Conservation (phyloP, 441 rosid genomes). For the Populus hybrid region DNA sequence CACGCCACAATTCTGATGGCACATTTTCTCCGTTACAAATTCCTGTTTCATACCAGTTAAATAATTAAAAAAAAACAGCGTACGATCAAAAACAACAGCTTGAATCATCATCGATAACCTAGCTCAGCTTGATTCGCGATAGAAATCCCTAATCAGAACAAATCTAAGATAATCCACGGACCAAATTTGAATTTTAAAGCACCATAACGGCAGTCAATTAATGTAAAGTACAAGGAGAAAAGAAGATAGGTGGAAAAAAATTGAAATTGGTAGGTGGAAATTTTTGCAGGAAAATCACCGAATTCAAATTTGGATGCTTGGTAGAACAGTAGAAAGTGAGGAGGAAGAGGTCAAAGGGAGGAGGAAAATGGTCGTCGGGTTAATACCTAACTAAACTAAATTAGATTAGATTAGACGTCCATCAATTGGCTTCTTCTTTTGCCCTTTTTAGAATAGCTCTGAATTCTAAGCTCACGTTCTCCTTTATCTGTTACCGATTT, state of each 20-base stretch:
- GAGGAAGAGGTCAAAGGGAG: not conserved
- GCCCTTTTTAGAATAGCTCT: not conserved
- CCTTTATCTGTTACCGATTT: not conserved
- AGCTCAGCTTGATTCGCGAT: not conserved
- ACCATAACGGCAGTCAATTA: not conserved
- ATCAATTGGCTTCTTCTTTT: not conserved
- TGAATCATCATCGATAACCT: not conserved
- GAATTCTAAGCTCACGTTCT: not conserved
- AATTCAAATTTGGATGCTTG: not conserved
- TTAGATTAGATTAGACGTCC: not conserved
- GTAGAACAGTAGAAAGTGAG: not conserved
- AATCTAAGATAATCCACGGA: not conserved
- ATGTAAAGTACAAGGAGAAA: not conserved
- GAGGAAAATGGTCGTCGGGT: not conserved
- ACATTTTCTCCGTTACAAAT: constrained; percentile 39
- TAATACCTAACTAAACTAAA: not conserved
- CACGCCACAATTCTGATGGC: constrained; percentile 55
- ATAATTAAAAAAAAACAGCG: not conserved
- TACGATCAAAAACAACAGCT: not conserved
- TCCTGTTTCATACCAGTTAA: constrained; percentile 7
- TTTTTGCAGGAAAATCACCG: not conserved
- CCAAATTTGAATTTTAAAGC: not conserved
- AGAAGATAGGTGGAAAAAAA: not conserved
- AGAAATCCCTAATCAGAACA: not conserved
- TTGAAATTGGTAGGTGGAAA: not conserved